These are phyloP conservation scores for Cruciata laevipes DNA, from an alignment of 257 asterid genomes.

Conservation along the genomic window DNA sequence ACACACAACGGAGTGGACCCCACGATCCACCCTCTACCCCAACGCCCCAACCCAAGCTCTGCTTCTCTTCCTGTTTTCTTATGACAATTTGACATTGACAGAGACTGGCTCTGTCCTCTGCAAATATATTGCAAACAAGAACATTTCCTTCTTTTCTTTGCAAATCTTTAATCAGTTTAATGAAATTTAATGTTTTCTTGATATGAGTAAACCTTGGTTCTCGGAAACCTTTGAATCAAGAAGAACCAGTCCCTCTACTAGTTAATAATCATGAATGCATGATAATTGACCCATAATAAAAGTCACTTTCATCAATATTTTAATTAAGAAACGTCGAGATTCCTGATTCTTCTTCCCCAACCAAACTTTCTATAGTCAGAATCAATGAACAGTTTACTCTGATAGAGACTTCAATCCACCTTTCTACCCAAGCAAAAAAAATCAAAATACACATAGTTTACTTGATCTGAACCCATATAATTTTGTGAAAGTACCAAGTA, in stretches of 20 bases:
- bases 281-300: background rate
- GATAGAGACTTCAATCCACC: slow-evolving; percentile 2
- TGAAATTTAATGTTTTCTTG: slow-evolving; percentile 12
- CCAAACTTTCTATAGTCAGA: background rate
- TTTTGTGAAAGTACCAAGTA: background rate
- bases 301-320: slow-evolving; percentile 4
- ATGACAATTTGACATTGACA: background rate
- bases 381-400: background rate
- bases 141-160: background rate
- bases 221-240: slow-evolving; percentile 20
- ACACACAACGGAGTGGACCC: slow-evolving; percentile 45
- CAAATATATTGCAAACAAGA: background rate
- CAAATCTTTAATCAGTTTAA: background rate
- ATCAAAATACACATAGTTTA: too few relatives aligned
- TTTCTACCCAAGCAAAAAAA: background rate
- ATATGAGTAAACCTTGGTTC: slow-evolving; percentile 30
- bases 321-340: background rate
- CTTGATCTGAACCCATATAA: background rate
- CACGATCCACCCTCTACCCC: background rate
- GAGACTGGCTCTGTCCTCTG: background rate
- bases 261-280: slow-evolving; percentile 3
- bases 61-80: background rate
- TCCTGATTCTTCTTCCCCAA: background rate
- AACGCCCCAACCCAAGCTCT: background rate
- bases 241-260: slow-evolving; percentile 8